Evolutionary conservation across 2,329 filamentous ascomycete genomes (phyloP).

Genomic region (Botrytis aclada): DNA sequence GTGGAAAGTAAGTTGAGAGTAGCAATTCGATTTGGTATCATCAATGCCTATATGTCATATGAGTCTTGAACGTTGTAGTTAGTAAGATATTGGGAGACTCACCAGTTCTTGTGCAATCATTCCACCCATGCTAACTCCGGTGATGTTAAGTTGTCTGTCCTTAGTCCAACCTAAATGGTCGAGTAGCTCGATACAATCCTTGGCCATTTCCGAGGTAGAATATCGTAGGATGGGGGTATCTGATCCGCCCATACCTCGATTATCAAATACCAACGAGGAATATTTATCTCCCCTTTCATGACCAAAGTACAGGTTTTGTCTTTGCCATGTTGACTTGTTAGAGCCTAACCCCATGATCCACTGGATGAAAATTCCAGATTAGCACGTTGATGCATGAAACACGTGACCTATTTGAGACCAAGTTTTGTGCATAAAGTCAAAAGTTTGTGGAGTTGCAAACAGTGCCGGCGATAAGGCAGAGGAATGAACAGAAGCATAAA

Average conservation of each 20-base stretch:
- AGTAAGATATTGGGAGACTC: constrained; percentile 31
- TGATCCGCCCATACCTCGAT: constrained; percentile 75
- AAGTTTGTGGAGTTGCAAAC: background rate
- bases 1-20: constrained; percentile 61
- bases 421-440: background rate
- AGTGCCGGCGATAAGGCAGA: background rate
- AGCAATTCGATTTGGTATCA: constrained; percentile 51
- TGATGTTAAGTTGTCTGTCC: constrained; percentile 59
- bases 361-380: constrained; percentile 42
- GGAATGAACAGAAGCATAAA: background rate
- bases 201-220: constrained; percentile 81
- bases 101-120: constrained; percentile 88
- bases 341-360: constrained; percentile 79
- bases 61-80: background rate
- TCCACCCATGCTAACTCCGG: constrained; percentile 81
- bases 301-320: constrained; percentile 78
- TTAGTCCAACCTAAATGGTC: constrained; percentile 67
- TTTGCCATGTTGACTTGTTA: constrained; percentile 69
- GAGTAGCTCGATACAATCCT: constrained; percentile 67
- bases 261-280: constrained; percentile 75
- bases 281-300: constrained; percentile 66
- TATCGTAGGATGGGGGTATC: constrained; percentile 76
- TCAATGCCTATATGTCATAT: constrained; percentile 40
- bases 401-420: background rate
- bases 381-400: constrained; percentile 16